phyloP scores from a whole-genome alignment of 352 stramenopile genomes.

The Phytophthora quininea region DNA sequence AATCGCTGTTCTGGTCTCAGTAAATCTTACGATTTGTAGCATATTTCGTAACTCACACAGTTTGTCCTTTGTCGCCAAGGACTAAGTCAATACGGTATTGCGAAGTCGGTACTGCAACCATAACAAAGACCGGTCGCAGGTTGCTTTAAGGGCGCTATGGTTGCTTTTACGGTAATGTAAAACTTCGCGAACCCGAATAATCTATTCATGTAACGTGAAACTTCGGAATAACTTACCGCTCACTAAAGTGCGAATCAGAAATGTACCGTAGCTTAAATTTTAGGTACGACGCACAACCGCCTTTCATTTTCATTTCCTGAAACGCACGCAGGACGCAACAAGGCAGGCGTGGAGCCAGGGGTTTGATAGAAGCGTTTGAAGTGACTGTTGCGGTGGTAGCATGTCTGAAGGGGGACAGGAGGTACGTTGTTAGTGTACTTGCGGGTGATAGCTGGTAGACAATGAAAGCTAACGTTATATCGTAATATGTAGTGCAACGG shows the following conservation, averaged over 20 bases:
- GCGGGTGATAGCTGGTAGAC: not conserved
- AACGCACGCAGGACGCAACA: not conserved
- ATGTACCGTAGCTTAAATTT: not conserved
- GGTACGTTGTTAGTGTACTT: not conserved
- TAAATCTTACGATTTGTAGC: too few relatives aligned
- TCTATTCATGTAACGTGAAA: conserved; percentile 1
- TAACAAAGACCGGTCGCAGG: not conserved
- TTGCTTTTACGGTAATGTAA: conserved; percentile 2
- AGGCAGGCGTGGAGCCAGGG: not conserved
- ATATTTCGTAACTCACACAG: too few relatives aligned
- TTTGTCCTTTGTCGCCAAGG: too few relatives aligned
- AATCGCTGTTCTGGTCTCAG: too few relatives aligned
- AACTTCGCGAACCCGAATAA: conserved; percentile 1
- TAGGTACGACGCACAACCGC: not conserved
- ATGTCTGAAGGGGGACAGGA: not conserved
- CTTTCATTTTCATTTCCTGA: not conserved
- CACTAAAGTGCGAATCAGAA: not conserved
- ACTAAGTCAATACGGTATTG: too few relatives aligned
- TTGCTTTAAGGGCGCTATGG: conserved; percentile 3
- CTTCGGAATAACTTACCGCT: not conserved
- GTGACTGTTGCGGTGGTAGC: not conserved
- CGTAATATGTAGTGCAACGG: not conserved
- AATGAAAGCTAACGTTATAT: not conserved
- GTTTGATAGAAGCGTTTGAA: not conserved
- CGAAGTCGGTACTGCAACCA: conserved; percentile 17